Evolutionary conservation across 2,329 filamentous ascomycete species (phyloP), one percentile per base, ranked within the genome.

Genomic region (Colletotrichum magnum): DNA sequence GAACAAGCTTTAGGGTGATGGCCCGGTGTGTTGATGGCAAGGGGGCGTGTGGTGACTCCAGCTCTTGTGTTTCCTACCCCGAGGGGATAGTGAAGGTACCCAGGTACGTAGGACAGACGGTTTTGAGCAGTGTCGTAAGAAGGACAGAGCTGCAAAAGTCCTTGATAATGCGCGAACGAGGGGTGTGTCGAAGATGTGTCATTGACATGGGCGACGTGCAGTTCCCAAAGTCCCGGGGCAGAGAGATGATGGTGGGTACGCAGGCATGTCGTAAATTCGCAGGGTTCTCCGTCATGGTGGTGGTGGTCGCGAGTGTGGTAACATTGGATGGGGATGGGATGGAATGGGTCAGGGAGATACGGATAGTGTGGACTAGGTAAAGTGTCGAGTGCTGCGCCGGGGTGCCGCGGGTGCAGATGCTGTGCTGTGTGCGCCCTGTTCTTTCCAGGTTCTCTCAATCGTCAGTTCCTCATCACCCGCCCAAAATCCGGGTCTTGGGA

Each of bases 1-100:
- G 54, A 59, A 66, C 61, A 69, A 56, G 54, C 56, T 66, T 66
- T 52, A 53, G 61, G 32, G 39, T 48, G 50, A 26, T 39, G 58
- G 12, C 53, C 53, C 15, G 18, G 28, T n/a, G 16, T 50, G 45
- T 7, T 48, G 16, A 18, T 18, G 56, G 18, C 32, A 16, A n/a
- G 28, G 41, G 51, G 28, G 48, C 32, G 53, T 36, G 54, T 32
- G n/a, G 15, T 48, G n/a, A n/a, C 9, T 10, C 18, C 32, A 36
- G 32, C 10, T 36, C 32, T 7, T 36, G 32, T 36, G 32, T 36
- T 36, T 36, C 32, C 32, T 36, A 10, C 32, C 32, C 10, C 7
- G 32, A 36, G 32, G 5, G 32, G 32, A 36, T 36, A 36, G 32
- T 36, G 32, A 36, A 36, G 9, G 32, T 36, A 36, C 32, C 32